Conservation (phyloP, 352 stramenopile genomes). For the Phytophthora aleatoria region DNA sequence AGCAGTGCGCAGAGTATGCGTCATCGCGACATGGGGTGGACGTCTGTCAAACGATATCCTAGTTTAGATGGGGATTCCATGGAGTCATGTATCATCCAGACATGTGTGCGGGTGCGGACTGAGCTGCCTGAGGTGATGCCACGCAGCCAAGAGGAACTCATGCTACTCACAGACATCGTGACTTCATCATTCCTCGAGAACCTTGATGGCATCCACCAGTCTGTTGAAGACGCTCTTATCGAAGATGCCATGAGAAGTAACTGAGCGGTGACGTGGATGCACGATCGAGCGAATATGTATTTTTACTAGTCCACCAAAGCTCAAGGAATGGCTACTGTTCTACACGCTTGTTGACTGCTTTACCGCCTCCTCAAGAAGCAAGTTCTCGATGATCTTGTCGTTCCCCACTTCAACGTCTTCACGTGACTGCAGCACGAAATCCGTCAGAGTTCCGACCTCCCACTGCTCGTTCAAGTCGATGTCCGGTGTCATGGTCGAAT, state of each 20-base stretch:
- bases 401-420: slow-evolving; percentile 25
- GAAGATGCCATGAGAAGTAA: slow-evolving; percentile 26
- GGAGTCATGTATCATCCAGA: slow-evolving; percentile 33
- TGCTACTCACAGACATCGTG: slow-evolving; percentile 32
- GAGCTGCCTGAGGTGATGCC: slow-evolving; percentile 28
- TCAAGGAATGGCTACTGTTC: background rate
- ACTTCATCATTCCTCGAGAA: slow-evolving; percentile 35
- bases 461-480: slow-evolving; percentile 34
- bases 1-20: slow-evolving; percentile 31
- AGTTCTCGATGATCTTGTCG: slow-evolving; percentile 25
- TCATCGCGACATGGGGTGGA: slow-evolving; percentile 30
- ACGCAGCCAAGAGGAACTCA: slow-evolving; percentile 31
- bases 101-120: slow-evolving; percentile 30
- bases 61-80: background rate
- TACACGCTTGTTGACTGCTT: slow-evolving; percentile 2
- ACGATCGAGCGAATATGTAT: background rate
- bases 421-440: slow-evolving; percentile 44
- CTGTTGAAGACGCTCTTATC: slow-evolving; percentile 32
- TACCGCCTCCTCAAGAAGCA: slow-evolving; percentile 24
- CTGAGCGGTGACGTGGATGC: background rate
- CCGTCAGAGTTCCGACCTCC: slow-evolving; percentile 37
- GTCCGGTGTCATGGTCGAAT: slow-evolving; percentile 23
- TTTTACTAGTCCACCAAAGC: too few relatives aligned
- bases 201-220: slow-evolving; percentile 35
- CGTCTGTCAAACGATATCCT: slow-evolving; percentile 10